phyloP scores from a whole-genome alignment of 169 alveolate genomes.

The Miamiensis avidus region DNA sequence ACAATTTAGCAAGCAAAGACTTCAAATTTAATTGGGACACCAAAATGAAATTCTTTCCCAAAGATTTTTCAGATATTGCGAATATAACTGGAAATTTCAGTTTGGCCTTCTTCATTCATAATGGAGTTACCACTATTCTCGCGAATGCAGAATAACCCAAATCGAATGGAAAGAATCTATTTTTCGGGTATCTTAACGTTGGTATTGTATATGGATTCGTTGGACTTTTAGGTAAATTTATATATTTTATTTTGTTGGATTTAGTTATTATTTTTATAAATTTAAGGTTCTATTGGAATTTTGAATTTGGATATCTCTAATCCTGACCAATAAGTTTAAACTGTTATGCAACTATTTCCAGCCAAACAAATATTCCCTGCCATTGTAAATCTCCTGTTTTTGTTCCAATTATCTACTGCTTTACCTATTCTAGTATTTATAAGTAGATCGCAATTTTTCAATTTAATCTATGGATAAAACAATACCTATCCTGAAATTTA shows the following conservation, averaged over 20 bases:
- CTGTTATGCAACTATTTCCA: conserved; percentile 21
- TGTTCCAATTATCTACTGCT: conserved; percentile 38
- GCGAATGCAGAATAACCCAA: conserved; percentile 23
- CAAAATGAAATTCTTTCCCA: conserved; percentile 24
- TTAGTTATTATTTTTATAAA: too few relatives aligned
- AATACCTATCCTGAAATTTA: neutral
- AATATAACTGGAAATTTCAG: conserved; percentile 36
- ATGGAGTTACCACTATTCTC: conserved; percentile 28
- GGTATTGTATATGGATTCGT: conserved; percentile 27
- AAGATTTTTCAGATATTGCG: neutral
- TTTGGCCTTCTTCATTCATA: conserved; percentile 44
- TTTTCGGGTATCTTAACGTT: conserved; percentile 22
- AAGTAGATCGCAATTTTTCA: conserved; percentile 27
- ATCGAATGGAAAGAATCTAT: conserved; percentile 18
- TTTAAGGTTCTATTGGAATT: conserved; percentile 37
- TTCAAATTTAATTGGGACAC: neutral
- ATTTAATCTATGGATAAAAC: conserved; percentile 13
- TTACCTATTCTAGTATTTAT: conserved; percentile 34
- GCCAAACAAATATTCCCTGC: conserved; percentile 17
- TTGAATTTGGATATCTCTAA: neutral
- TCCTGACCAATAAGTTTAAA: neutral
- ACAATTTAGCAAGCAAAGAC: neutral
- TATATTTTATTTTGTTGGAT: too few relatives aligned
- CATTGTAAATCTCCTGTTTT: conserved; percentile 33
- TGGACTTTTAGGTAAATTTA: conserved; percentile 24